Base-by-base conservation (phyloP, 1,284 basidiomycete genomes). In the Flammula alnicola region DNA sequence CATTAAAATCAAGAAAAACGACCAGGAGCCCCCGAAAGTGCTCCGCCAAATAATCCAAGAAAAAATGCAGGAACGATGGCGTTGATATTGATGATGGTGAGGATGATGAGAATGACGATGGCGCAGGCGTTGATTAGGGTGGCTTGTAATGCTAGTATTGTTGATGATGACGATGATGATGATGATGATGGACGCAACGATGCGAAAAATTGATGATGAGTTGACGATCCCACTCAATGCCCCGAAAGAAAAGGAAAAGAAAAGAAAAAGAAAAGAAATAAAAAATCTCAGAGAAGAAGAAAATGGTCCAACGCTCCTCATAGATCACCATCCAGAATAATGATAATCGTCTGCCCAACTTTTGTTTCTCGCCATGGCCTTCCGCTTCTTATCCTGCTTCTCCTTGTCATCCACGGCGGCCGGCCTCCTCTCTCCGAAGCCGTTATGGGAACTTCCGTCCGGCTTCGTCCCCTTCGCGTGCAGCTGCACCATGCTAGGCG, bases 311-410 rank as follows among this genome's bases (percentile, higher is more conserved):
- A 31, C 38, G 26, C 36, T 12, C n/a, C n/a, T n/a, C n/a, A 38
- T 26, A 25, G 31, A 55, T 62, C 59, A 87, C 86, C 86, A 88
- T 40, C 86, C 86, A 16, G 76, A 61, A 52, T 70, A 74, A 64
- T 88, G 86, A 64, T 78, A 88, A 57, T 86, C 82, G 54, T 85
- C 78, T 17, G 82, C 81, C 83, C 82, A 88, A 61, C 82, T 88
- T 48, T 79, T 76, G 64, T 84, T 86, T 52, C 84, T 72, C 45
- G 79, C 76, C 60, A 86, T 62, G 4, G 75, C 76, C 42, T 52
- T 54, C 53, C 54, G 60, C 51, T 52, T 66, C 50, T 42, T 57
- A 55, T 62, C 63, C 36, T 81, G 81, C 53, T 74, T 72, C 48
- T 75, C 73, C 62, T 75, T 44, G 41, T 54, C 31, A 52, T 57